Percentiles rank a stretch among this genome's conserved stretches.
Evolutionary conservation across 1,139 yeast species (phyloP).

Genomic region (Geotrichum europaeum): DNA sequence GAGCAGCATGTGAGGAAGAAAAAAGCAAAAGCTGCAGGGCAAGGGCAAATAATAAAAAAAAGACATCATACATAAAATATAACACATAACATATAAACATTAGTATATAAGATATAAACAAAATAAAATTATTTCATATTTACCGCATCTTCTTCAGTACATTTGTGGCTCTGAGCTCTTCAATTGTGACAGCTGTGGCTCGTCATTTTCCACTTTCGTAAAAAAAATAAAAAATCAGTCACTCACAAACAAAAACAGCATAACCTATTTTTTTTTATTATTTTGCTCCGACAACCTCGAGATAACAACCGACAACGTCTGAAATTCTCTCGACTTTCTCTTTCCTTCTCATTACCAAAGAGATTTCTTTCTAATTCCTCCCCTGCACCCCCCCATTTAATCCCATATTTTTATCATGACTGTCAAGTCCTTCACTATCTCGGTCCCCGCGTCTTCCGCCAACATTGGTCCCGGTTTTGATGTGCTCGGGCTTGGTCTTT

Average conservation of each 20-base stretch:
- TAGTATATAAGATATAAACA: neutral
- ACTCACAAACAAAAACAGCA: neutral
- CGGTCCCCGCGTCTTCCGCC: slow-evolving; percentile 95
- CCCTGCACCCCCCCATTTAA: neutral
- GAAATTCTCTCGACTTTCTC: neutral
- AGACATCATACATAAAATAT: neutral
- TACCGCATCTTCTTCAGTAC: neutral
- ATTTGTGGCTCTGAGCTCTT: neutral
- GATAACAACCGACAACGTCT: neutral
- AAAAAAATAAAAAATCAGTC: neutral
- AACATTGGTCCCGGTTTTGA: slow-evolving; percentile 98
- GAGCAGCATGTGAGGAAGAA: neutral
- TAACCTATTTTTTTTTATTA: neutral
- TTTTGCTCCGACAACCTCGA: neutral
- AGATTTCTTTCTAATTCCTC: neutral
- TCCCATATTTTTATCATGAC: slow-evolving; percentile 1
- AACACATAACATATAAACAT: neutral
- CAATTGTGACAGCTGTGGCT: neutral
- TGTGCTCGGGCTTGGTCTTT: slow-evolving; percentile 85
- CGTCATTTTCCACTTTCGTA: neutral
- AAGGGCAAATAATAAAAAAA: neutral
- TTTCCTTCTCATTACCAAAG: neutral
- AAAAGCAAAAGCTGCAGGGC: neutral
- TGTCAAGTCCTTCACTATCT: slow-evolving; percentile 38
- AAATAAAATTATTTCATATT: neutral